Conservation (phyloP, 2,329 filamentous ascomycete species). For the Colletotrichum brevisporum region DNA sequence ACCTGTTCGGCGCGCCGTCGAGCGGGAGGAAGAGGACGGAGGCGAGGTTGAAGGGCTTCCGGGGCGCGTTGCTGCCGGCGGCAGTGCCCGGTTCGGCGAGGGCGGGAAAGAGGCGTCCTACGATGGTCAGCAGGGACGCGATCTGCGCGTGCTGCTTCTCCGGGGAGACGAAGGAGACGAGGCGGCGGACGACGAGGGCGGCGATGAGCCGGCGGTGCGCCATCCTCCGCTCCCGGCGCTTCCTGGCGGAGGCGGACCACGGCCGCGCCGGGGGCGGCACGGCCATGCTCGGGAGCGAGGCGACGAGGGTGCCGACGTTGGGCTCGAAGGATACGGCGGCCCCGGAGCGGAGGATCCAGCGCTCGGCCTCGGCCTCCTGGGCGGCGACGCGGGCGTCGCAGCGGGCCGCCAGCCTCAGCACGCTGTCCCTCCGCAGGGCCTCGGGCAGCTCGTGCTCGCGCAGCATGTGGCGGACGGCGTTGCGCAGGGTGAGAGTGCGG, state of each 20-base stretch:
- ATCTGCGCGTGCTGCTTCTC: constrained; percentile 59
- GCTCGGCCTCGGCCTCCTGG: constrained; percentile 67
- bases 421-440: constrained; percentile 75
- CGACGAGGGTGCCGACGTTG: constrained; percentile 62
- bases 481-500: constrained; percentile 81
- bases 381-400: constrained; percentile 59
- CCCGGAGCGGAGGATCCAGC: constrained; percentile 58
- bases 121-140: constrained; percentile 58
- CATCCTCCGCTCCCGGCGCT: constrained; percentile 47
- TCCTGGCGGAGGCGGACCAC: constrained; percentile 13
- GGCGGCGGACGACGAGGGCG: constrained; percentile 60
- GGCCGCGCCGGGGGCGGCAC: constrained; percentile 37
- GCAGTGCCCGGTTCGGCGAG: constrained; percentile 46
- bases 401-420: constrained; percentile 72
- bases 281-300: constrained; percentile 59
- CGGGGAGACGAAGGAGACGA: constrained; percentile 66
- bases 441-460: constrained; percentile 72
- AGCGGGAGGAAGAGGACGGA: constrained; percentile 59
- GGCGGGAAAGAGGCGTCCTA: constrained; percentile 64
- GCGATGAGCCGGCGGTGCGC: constrained; percentile 60
- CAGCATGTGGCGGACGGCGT: constrained; percentile 81
- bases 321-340: constrained; percentile 61
- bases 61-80: constrained; percentile 19
- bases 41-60: constrained; percentile 59
- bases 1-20: constrained; percentile 47